Evolutionary conservation across 495 filamentous ascomycete genomes (phyloP), one percentile per base, ranked within the genome.

Genomic region (Penicillium atrosanguineum): DNA sequence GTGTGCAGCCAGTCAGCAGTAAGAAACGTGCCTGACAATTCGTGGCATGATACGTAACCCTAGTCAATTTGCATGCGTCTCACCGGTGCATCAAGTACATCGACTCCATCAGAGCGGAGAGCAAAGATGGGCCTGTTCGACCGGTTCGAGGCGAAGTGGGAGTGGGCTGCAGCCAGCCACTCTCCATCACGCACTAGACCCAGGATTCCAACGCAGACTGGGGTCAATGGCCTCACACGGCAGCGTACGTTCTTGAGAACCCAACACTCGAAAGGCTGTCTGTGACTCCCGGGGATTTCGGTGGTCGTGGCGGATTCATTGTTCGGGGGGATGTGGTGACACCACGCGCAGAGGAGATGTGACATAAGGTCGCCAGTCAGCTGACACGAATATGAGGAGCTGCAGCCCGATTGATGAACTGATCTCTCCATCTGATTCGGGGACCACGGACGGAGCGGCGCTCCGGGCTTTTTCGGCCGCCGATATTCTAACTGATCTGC

Each of bases 151-250:
- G 45, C 23, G 36, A 41, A 19, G 26, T 37, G 41, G 19, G 48
- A 46, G 50, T 20, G 44, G 43, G 23, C 57, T 67, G 63, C 57
- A 67, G 61, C 61, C 52, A 57, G 42, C 53, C 57, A 52, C 37
- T 52, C 40, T 48, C 44, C 45, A 67, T 67, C 63, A 67, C 61
- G 43, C 58, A 55, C 61, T 61, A 61, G 40, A 15, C 52, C 50
- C 55, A 31, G 53, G 31, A 62, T 64, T 67, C 55, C 21, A 55
- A 59, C 12, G n/a, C 20, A 38, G 58, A 42, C 63, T 54, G 55
- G 49, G 25, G 18, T 56, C 44, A 52, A 52, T 44, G 55, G 46
- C 21, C 48, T 60, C 29, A 39, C 43, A 59, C 53, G 54, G 52
- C 28, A 47, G 41, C 21, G 11, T 51, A 38, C 47, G 49, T 49